Evolutionary conservation across 2,329 filamentous ascomycete species (phyloP), one percentile per base, ranked within the genome.

Genomic region (Fusarium palustre): DNA sequence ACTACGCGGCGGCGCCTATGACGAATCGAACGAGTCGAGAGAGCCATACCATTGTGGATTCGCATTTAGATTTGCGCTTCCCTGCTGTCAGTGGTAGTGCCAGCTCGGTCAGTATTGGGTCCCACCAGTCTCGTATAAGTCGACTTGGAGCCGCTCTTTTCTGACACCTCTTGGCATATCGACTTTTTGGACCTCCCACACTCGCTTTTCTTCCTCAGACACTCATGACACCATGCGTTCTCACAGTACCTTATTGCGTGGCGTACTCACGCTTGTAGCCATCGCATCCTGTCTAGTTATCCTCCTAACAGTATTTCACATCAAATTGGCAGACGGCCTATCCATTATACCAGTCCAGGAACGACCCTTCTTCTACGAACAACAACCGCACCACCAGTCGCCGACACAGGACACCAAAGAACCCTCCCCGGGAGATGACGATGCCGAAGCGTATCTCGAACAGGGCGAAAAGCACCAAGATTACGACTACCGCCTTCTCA

Each of bases 331-430:
- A 18, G 66, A 70, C 11, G 50, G 62, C 12, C 12, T 69, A 3
- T 55, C 57, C 0, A 18, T 69, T 4, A 46, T 42, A 15, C 57
- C 66, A n/a, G 12, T 54, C 2, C 53, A 50, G 30, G 62, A 69
- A 20, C 62, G 54, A 15, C 66, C 66, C 2, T 49, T 70, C 36
- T 69, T 63, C 20, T 69, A 69, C n/a, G 61, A 69, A 12, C 56
- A 66, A n/a, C 46, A 33, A n/a, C 38, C 61, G 11, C 43, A 52
- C 15, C 33, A 47, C 15, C 41, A 58, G 11, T 34, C 49, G n/a
- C 42, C 62, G 7, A 25, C 39, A 22, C 16, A 31, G 2, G 41
- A 64, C 13, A 30, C 30, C 22, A 39, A 36, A 5, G 13, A 38
- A 39, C 12, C 45, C 2, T 31, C 33, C 25, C 16, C 33, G 3